A percentile compares a stretch with the other conserved stretches of the same genome.
Conservation (phyloP, 768 basidiomycete genomes). For the Xerocomus brunneocitrinus region DNA sequence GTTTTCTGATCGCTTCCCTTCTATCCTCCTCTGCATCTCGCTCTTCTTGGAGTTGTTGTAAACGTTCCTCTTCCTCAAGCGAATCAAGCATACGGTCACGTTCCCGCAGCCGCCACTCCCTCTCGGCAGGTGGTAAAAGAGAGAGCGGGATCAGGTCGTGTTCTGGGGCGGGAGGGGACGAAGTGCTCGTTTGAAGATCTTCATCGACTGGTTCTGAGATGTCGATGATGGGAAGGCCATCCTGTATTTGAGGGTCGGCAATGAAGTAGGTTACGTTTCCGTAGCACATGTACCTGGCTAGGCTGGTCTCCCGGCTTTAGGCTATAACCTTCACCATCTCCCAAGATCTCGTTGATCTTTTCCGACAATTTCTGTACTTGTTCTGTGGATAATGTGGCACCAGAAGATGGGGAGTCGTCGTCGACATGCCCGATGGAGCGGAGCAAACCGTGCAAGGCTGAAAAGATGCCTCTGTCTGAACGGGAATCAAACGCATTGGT, state of each 20-base stretch:
- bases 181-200: slow-evolving; percentile 14
- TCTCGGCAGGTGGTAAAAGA: slow-evolving; percentile 42
- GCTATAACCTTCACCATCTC: slow-evolving; percentile 40
- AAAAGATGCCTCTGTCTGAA: not conserved
- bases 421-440: slow-evolving; percentile 30
- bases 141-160: slow-evolving; percentile 45
- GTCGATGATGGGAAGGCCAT: slow-evolving; percentile 76
- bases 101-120: slow-evolving; percentile 50
- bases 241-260: slow-evolving; percentile 39
- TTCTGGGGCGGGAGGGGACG: slow-evolving; percentile 31
- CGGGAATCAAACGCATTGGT: not conserved
- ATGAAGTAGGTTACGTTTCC: slow-evolving; percentile 17
- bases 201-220: slow-evolving; percentile 55
- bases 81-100: slow-evolving; percentile 61
- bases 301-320: slow-evolving; percentile 43
- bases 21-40: slow-evolving; percentile 38
- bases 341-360: slow-evolving; percentile 50
- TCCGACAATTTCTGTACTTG: slow-evolving; percentile 52
- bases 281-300: slow-evolving; percentile 53
- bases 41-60: slow-evolving; percentile 40
- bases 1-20: slow-evolving; percentile 46
- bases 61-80: slow-evolving; percentile 66
- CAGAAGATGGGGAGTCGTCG: slow-evolving; percentile 1
- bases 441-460: slow-evolving; percentile 40
- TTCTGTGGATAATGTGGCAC: slow-evolving; percentile 39